Conservation (phyloP, 2,329 filamentous ascomycete genomes). For the Talaromyces sp. region DNA sequence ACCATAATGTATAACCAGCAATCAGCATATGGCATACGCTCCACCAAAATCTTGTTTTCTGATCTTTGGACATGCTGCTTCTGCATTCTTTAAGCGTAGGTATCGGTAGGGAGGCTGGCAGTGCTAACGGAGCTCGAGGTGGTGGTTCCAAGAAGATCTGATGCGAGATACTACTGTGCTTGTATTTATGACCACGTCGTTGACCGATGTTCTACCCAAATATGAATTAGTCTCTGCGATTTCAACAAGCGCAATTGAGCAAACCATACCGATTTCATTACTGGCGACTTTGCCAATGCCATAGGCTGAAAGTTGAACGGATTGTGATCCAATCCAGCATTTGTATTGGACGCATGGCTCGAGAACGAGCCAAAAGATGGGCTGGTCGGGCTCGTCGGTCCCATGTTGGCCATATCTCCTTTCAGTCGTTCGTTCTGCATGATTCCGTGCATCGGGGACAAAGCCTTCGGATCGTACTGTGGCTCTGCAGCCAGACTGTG, state of each 20-base stretch:
- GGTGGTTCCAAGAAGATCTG: constrained; percentile 95
- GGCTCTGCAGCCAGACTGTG: constrained; percentile 25
- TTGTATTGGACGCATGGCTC: constrained; percentile 24
- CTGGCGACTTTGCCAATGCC: constrained; percentile 68
- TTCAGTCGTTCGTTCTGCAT: constrained; percentile 17
- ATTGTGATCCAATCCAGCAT: constrained; percentile 32
- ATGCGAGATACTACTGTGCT: constrained; percentile 92
- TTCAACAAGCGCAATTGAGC: background rate
- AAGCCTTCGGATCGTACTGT: constrained; percentile 43
- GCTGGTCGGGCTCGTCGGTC: constrained; percentile 29
- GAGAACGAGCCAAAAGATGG: constrained; percentile 36
- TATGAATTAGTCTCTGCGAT: constrained; percentile 20
- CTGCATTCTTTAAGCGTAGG: constrained; percentile 86
- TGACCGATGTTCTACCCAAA: constrained; percentile 73
- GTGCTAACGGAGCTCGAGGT: constrained; percentile 75
- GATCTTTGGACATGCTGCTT: constrained; percentile 83
- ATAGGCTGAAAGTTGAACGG: constrained; percentile 96
- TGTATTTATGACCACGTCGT: constrained; percentile 93
- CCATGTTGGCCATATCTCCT: constrained; percentile 1
- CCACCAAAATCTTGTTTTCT: constrained; percentile 81
- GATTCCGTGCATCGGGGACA: constrained; percentile 47
- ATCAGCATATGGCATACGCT: constrained; percentile 83
- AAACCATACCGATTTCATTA: constrained; percentile 66
- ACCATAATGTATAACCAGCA: constrained; percentile 80
- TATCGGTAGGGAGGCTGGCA: constrained; percentile 87